Conservation (phyloP, 139 green algal species). For the Zygnema cylindricum region DNA sequence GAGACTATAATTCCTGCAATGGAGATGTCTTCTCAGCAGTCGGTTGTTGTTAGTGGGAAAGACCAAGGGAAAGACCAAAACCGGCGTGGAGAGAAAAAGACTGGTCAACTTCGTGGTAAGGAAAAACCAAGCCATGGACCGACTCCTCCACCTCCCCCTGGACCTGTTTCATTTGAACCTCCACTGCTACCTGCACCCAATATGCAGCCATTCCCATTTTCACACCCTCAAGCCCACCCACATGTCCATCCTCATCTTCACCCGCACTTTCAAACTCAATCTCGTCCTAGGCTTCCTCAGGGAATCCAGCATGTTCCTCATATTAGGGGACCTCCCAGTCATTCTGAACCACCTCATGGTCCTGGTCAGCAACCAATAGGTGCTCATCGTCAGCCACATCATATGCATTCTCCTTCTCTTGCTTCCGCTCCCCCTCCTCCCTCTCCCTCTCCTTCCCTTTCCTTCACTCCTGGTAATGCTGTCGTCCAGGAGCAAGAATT, state of each 20-base stretch:
- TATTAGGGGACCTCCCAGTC: not conserved
- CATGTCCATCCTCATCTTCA: not conserved
- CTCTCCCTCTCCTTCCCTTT: not conserved
- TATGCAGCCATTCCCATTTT: not conserved
- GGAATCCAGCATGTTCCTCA: not conserved
- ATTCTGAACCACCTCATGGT: not conserved
- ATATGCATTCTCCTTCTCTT: not conserved
- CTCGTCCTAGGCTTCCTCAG: not conserved
- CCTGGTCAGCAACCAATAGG: not conserved
- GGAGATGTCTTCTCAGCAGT: not conserved
- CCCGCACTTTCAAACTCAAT: not conserved
- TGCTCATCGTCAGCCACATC: not conserved
- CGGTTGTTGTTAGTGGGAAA: not conserved
- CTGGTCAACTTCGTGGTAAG: not conserved
- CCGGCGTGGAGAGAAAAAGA: not conserved
- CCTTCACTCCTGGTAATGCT: not conserved
- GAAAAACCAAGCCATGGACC: not conserved
- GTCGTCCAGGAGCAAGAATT: not conserved
- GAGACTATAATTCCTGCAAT: not conserved
- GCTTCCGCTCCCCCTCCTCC: not conserved
- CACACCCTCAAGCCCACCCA: not conserved
- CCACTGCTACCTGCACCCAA: not conserved
- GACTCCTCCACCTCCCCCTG: not conserved
- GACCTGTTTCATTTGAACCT: not conserved
- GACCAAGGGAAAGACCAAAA: not conserved